phyloP scores from a whole-genome alignment of 23 red algal species.

The Gracilaria domingensis region DNA sequence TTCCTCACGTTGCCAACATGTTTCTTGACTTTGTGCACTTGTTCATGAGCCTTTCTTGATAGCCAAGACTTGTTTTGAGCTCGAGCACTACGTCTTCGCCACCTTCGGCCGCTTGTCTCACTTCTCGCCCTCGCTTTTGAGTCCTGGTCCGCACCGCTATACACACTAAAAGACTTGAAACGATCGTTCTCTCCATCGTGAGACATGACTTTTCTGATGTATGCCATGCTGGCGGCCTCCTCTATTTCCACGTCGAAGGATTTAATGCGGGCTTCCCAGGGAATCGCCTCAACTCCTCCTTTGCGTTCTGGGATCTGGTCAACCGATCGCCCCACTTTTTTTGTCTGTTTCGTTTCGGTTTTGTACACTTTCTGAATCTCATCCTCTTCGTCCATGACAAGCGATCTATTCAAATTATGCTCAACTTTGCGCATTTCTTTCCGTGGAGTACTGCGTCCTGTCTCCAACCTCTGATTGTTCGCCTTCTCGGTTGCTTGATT shows the following conservation, averaged over 20 bases:
- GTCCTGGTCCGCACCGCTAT: slow-evolving; percentile 21
- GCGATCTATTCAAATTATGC: not conserved
- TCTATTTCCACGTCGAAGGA: slow-evolving; percentile 6
- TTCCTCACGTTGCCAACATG: slow-evolving; percentile 19
- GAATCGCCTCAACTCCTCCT: slow-evolving; percentile 31
- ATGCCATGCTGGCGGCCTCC: not conserved
- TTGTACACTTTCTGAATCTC: slow-evolving; percentile 37
- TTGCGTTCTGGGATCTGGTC: slow-evolving; percentile 1
- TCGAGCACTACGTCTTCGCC: not conserved
- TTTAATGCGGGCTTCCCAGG: slow-evolving; percentile 29
- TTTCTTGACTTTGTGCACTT: slow-evolving; percentile 32
- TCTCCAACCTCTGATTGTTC: not conserved
- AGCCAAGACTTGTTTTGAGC: slow-evolving; percentile 28
- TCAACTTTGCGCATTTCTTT: not conserved
- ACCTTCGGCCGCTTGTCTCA: slow-evolving; percentile 26
- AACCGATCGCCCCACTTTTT: not conserved
- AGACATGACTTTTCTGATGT: not conserved
- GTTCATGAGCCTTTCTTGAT: slow-evolving; percentile 7
- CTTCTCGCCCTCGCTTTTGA: slow-evolving; percentile 14
- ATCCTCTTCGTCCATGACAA: slow-evolving; percentile 23
- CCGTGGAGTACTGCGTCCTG: not conserved
- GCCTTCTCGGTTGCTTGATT: not conserved
- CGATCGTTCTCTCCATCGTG: slow-evolving; percentile 5
- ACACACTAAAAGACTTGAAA: slow-evolving; percentile 31
- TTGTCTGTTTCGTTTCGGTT: not conserved